Evolutionary conservation across 2,329 filamentous ascomycete species (phyloP), one percentile per base, ranked within the genome.

Genomic region (Emergomyces orientalis): DNA sequence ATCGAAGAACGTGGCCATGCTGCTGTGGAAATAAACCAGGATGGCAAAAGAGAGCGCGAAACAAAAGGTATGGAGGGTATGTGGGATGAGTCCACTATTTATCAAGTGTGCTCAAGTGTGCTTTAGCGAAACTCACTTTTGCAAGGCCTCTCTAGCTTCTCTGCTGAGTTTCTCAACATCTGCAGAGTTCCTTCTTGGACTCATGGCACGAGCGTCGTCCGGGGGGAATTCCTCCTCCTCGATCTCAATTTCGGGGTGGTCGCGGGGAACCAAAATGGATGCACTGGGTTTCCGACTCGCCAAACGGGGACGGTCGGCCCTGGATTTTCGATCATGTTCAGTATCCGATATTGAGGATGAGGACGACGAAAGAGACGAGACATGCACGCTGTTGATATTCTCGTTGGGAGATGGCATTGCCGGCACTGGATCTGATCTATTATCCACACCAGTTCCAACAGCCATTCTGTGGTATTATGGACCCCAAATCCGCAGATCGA

Each of bases 181-280:
- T 71, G 94, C 91, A 70, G 88, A 95, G 67, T 91, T 96, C 70
- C 93, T 82, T 69, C 93, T 82, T 2, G 93, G 93, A 74, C 92
- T 97, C 93, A 99, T 97, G 65, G 91, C 89, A 71, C 93, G 82
- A 65, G 94, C 92, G 74, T 97, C 92, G 73, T 91, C 89, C 30
- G 91, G 88, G 32, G 91, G 90, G 69, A 91, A 89, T 66, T 90
- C 83, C 65, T 88, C 84, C 66, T 90, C 87, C 65, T 87, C 79
- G 43, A 89, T 84, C 67, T 90, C 88, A 65, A 90, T 85, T 64
- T 88, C 85, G 25, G 84, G 85, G 70, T 84, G 88, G 71, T 93
- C 89, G 68, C 90, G 85, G 43, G 88, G 88, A 47, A 95, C 88
- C 66, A 92, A 89, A 67, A 94, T 88, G 57, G 90, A 91, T 63